These are phyloP conservation scores for Eremothecium sinecaudum DNA, from an alignment of 1,139 yeast species.

Conservation along the genomic window DNA sequence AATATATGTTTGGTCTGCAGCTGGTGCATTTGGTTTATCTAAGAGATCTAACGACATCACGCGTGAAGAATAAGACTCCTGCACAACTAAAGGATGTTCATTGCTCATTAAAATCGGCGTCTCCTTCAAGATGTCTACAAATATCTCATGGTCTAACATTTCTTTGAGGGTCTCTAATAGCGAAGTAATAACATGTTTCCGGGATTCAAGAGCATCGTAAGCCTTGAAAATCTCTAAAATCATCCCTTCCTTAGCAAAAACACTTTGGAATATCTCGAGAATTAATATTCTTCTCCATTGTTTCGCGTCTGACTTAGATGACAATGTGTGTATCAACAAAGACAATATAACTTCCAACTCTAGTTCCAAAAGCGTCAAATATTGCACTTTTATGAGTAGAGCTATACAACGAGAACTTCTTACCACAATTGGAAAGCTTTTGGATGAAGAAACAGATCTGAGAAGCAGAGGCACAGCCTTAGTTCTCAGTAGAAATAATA, in stretches of 20 bases:
- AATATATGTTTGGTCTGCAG: conserved; percentile 53
- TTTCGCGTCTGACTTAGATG: conserved; percentile 41
- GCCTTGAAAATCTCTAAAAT: conserved; percentile 46
- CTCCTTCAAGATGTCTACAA: conserved; percentile 33
- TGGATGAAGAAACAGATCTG: conserved; percentile 52
- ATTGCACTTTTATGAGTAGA: conserved; percentile 50
- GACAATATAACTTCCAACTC: conserved; percentile 79
- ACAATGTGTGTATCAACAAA: conserved; percentile 56
- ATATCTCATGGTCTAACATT: conserved; percentile 29
- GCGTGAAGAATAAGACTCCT: conserved; percentile 38
- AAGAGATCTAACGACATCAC: conserved; percentile 60
- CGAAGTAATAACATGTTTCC: conserved; percentile 55
- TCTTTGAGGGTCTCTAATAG: conserved; percentile 42
- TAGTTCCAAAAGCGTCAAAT: conserved; percentile 47
- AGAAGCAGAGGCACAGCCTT: conserved; percentile 68
- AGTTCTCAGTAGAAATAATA: conserved; percentile 54
- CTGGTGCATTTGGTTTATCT: conserved; percentile 66
- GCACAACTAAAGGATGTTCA: conserved; percentile 26
- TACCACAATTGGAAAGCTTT: conserved; percentile 57
- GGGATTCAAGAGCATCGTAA: conserved; percentile 50
- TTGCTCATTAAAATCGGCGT: conserved; percentile 24
- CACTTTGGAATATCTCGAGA: conserved; percentile 57
- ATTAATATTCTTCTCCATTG: conserved; percentile 67
- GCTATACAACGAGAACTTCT: conserved; percentile 66
- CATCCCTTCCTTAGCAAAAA: conserved; percentile 48